phyloP scores from a whole-genome alignment of 345 rosid genomes.

The Draba incana region DNA sequence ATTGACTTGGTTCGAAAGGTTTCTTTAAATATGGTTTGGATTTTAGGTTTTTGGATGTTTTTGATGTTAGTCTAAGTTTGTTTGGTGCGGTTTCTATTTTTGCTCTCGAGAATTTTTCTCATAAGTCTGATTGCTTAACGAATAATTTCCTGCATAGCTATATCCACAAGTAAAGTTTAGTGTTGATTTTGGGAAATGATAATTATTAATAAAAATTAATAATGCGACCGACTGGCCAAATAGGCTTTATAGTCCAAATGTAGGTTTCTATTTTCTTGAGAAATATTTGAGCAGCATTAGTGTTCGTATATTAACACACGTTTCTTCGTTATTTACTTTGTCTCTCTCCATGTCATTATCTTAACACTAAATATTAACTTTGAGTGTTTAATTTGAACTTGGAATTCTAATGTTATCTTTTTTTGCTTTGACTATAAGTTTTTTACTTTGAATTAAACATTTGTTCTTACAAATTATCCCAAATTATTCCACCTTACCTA shows the following conservation, averaged over 20 bases:
- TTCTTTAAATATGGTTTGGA: conserved; percentile 6
- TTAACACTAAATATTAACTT: conserved; percentile 24
- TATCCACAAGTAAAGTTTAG: conserved; percentile 34
- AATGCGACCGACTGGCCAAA: conserved; percentile 25
- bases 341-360: conserved; percentile 33
- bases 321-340: conserved; percentile 28
- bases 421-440: conserved; percentile 35
- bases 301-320: conserved; percentile 34
- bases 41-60: conserved; percentile 25
- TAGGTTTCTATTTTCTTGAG: conserved; percentile 38
- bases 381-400: conserved; percentile 39
- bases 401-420: conserved; percentile 17
- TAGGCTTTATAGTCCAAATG: conserved; percentile 29
- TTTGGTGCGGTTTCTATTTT: conserved; percentile 35
- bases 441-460: conserved; percentile 15
- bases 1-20: conserved; percentile 13
- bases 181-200: conserved; percentile 17
- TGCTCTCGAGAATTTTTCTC: conserved; percentile 1
- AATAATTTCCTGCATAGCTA: conserved; percentile 26
- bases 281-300: conserved; percentile 21
- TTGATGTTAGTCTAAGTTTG: conserved; percentile 16
- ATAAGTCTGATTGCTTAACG: conserved; percentile 12
- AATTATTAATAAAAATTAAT: conserved; percentile 14
- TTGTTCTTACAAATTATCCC: conserved; percentile 20
- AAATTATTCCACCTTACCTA: conserved; percentile 24